These are phyloP conservation scores for Ganoderma sinense DNA, from an alignment of 1,284 basidiomycete genomes.

Conservation along the genomic window DNA sequence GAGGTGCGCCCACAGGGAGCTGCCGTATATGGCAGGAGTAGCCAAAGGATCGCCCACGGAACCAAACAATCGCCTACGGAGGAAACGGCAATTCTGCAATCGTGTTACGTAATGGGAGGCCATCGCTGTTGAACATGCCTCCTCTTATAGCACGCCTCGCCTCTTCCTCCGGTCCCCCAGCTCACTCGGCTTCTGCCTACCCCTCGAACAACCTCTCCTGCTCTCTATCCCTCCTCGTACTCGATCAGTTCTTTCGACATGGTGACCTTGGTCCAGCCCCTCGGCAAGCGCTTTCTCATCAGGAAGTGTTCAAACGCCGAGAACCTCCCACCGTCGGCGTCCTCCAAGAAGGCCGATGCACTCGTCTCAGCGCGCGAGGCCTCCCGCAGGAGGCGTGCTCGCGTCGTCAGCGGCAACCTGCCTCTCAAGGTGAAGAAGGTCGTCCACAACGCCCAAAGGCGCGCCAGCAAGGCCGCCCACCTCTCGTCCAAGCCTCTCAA, in stretches of 20 bases:
- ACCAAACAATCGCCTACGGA: conserved; percentile 29
- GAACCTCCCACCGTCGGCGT: conserved; percentile 27
- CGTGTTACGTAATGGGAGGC: conserved; percentile 24
- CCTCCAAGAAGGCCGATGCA: conserved; percentile 25
- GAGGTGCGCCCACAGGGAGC: conserved; percentile 13
- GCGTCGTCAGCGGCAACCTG: conserved; percentile 28
- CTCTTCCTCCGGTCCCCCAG: not conserved
- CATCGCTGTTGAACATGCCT: conserved; percentile 3
- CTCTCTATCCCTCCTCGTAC: not conserved
- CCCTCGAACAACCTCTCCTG: not conserved
- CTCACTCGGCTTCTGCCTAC: conserved; percentile 1
- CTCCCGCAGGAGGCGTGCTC: conserved; percentile 27
- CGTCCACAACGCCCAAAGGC: conserved; percentile 27
- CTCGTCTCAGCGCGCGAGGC: conserved; percentile 30
- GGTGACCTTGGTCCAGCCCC: conserved; percentile 25
- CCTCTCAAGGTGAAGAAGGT: conserved; percentile 26
- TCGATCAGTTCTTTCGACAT: conserved; percentile 4
- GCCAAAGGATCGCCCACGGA: conserved; percentile 29
- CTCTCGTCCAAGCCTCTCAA: conserved; percentile 7
- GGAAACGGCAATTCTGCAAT: conserved; percentile 27
- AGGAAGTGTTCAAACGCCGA: conserved; percentile 33
- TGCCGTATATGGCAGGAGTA: conserved; percentile 20
- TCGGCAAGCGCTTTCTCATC: conserved; percentile 30
- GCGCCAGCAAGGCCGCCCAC: conserved; percentile 21
- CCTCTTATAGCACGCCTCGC: conserved; percentile 17